Percentiles rank a stretch among this genome's conserved stretches.
These are phyloP conservation scores for Tricholoma flavovirens DNA, from an alignment of 768 basidiomycete species.

Conservation along the genomic window DNA sequence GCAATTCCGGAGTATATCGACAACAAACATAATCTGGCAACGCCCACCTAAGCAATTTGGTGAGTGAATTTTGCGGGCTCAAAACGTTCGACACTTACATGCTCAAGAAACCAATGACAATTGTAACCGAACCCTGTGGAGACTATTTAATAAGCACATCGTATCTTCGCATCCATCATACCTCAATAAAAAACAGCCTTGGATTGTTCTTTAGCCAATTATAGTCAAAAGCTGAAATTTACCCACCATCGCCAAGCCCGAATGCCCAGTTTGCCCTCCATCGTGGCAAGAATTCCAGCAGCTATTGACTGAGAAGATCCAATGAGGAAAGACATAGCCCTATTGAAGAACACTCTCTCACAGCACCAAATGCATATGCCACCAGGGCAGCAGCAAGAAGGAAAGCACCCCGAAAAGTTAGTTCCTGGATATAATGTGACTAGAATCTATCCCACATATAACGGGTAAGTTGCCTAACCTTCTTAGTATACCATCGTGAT, in stretches of 20 bases:
- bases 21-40: conserved; percentile 53
- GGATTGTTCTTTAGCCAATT: neutral
- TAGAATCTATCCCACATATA: neutral
- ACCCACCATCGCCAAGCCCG: conserved; percentile 65
- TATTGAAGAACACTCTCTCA: conserved; percentile 23
- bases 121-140: conserved; percentile 57
- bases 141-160: neutral
- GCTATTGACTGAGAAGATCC: conserved; percentile 48
- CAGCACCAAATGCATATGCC: conserved; percentile 64
- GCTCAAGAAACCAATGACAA: conserved; percentile 47
- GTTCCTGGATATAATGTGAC: conserved; percentile 37
- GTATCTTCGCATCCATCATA: conserved; percentile 12
- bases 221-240: neutral
- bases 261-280: conserved; percentile 65
- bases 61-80: neutral
- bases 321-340: neutral
- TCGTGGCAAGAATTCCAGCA: conserved; percentile 63
- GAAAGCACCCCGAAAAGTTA: conserved; percentile 59
- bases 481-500: conserved; percentile 53
- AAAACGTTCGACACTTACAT: conserved; percentile 33
- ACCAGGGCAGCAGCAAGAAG: conserved; percentile 55
- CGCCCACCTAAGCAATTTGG: conserved; percentile 35
- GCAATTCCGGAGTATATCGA: neutral
- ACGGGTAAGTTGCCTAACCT: conserved; percentile 27
- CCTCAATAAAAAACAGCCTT: conserved; percentile 72